Evolutionary conservation across 331 rosid species (phyloP).

Genomic region (Cydonia oblonga): DNA sequence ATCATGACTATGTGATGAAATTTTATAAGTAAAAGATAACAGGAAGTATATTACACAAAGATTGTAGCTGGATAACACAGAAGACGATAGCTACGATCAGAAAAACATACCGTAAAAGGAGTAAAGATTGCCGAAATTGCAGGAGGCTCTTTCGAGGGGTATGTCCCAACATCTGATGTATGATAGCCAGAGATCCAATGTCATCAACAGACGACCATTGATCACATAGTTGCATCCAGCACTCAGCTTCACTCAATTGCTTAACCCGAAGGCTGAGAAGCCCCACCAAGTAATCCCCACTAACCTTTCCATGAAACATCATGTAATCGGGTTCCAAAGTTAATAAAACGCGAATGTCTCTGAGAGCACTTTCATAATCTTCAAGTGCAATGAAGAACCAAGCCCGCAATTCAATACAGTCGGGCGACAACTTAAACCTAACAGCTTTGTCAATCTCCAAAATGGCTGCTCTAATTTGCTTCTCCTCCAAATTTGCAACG

Average conservation of each 20-base stretch:
- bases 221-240: constrained; percentile 75
- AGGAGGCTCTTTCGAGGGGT: constrained; percentile 57
- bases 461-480: constrained; percentile 48
- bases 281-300: constrained; percentile 43
- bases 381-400: constrained; percentile 57
- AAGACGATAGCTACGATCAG: not conserved
- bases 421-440: constrained; percentile 58
- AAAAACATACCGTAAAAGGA: constrained; percentile 51
- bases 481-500: constrained; percentile 48
- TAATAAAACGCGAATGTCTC: constrained; percentile 58
- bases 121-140: constrained; percentile 73
- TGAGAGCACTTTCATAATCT: constrained; percentile 53
- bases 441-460: constrained; percentile 54
- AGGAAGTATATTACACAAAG: not conserved
- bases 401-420: constrained; percentile 62
- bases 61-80: constrained; percentile 4
- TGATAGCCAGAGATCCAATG: constrained; percentile 61
- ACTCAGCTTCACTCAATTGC: constrained; percentile 52
- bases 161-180: constrained; percentile 67
- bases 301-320: constrained; percentile 44
- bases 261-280: constrained; percentile 29
- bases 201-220: constrained; percentile 85
- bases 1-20: constrained; percentile 3
- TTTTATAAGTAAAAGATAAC: not conserved
- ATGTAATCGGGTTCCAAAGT: constrained; percentile 59